Evolutionary conservation across 805 yeast species (phyloP).

Genomic region (Kregervanrija delftensis): DNA sequence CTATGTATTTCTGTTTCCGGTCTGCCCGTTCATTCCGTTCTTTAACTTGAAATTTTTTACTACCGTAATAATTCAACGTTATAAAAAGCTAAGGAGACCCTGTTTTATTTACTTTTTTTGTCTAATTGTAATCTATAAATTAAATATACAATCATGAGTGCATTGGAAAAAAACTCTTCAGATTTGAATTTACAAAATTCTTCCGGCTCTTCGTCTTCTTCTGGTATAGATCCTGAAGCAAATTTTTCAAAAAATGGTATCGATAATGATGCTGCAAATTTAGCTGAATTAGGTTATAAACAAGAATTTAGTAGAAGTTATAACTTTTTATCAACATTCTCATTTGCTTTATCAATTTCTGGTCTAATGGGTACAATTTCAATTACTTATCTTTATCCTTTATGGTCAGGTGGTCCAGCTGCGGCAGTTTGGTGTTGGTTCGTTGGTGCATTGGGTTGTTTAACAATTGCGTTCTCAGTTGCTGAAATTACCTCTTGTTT

Average conservation of each 20-base stretch:
- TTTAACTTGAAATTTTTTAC: too few relatives aligned
- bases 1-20: too few relatives aligned
- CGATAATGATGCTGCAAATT: conserved; percentile 24
- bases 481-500: conserved; percentile 43
- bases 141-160: too few relatives aligned
- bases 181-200: too few relatives aligned
- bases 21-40: too few relatives aligned
- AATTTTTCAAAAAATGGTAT: not conserved
- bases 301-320: conserved; percentile 55
- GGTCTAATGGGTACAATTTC: conserved; percentile 60
- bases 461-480: conserved; percentile 46
- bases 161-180: too few relatives aligned
- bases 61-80: too few relatives aligned
- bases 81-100: too few relatives aligned
- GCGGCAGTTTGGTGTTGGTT: conserved; percentile 60
- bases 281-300: conserved; percentile 47
- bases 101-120: too few relatives aligned
- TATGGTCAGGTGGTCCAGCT: conserved; percentile 54
- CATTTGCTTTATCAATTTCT: conserved; percentile 59
- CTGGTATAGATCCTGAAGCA: too few relatives aligned
- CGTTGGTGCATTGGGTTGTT: conserved; percentile 45
- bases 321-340: conserved; percentile 51
- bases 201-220: too few relatives aligned
- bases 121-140: too few relatives aligned
- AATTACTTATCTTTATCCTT: conserved; percentile 42